Base-by-base conservation (phyloP, 148 eudicot genomes). In the Camellia lanceoleosa region DNA sequence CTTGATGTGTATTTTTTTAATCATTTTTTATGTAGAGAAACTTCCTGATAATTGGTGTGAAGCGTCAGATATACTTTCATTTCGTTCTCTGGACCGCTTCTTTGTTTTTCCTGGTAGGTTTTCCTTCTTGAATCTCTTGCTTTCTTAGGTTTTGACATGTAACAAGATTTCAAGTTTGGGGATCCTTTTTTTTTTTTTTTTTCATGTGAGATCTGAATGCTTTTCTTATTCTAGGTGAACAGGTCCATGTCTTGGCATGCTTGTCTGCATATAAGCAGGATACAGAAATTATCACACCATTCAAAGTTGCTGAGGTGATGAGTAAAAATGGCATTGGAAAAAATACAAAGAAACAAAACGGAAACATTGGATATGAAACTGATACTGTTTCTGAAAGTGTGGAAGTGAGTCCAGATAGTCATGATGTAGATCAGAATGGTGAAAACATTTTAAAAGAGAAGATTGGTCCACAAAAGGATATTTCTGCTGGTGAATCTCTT, bases 301-400 rank as follows among this genome's bases (percentile, higher is more conserved):
- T 96, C 77, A 96, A 96, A 86, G 93, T 96, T 87, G 98, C 99
- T 80, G 99, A 97, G 47, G 78, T 82, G 68, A 89, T 96, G 92
- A 91, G 78, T 82, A 93, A 90, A 82, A 93, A 87, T 86, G 91
- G 92, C 16, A 78, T 80, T 67, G 89, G 88, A 79, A 83, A 80
- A 79, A 87, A 80, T 76, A 54, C 84, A 70, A 85, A 85, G 75
- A 86, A 84, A 68, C 91, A 86, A 77, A 91, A 87, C 85, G 92
- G 92, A 70, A 82, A 84, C 71, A 13, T 76, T 73, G 82, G 71
- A 75, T 82, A 79, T 64, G 84, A 87, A 77, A 78, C 56, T 46
- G 67, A 83, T 66, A 38, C 87, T 47, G 79, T 15, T 56, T 77
- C 86, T 68, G 83, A 80, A 72, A 75, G 83, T 47, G 83, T 65